Percentiles rank a stretch among this genome's conserved stretches.
Evolutionary conservation across 225 moss, liverwort and hornwort genomes (phyloP).

Genomic region (Marchantia paleacea): DNA sequence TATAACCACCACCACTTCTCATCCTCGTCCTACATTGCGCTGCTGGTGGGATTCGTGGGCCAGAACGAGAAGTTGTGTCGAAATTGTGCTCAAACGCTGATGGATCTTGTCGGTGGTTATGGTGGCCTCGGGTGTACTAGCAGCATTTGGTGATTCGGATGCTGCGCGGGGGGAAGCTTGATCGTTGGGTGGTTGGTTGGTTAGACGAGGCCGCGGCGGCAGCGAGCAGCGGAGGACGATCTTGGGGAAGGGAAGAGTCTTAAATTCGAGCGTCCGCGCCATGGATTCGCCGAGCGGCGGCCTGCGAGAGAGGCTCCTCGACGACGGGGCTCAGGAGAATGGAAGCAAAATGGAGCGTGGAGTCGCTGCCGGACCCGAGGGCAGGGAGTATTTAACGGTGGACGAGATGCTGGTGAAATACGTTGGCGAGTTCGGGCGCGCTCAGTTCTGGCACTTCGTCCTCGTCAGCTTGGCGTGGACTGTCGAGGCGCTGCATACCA

Average conservation of each 20-base stretch:
- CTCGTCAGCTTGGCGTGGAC: slow-evolving; percentile 69
- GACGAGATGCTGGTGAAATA: slow-evolving; percentile 61
- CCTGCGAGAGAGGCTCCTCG: slow-evolving; percentile 2
- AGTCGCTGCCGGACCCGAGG: not conserved
- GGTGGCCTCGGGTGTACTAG: not conserved
- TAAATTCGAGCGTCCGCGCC: not conserved
- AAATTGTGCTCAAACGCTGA: not conserved
- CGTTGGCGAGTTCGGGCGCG: slow-evolving; percentile 69
- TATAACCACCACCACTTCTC: too few species aligned
- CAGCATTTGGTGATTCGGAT: not conserved
- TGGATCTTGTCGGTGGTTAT: slow-evolving; percentile 3
- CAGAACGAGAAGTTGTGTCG: not conserved
- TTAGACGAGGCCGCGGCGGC: not conserved
- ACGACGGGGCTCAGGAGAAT: not conserved
- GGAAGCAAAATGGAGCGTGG: slow-evolving; percentile 13
- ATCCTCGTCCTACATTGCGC: not conserved
- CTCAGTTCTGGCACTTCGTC: slow-evolving; percentile 62
- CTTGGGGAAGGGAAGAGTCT: not conserved
- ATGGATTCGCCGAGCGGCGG: slow-evolving; percentile 3
- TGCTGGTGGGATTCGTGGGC: not conserved
- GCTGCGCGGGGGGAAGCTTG: not conserved
- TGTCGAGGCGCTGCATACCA: slow-evolving; percentile 51
- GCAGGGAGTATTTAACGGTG: slow-evolving; percentile 47
- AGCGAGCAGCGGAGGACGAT: not conserved
- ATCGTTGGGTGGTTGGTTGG: not conserved